Conservation (phyloP, 2,329 filamentous ascomycete species). For the Colletotrichum theobromicola region DNA sequence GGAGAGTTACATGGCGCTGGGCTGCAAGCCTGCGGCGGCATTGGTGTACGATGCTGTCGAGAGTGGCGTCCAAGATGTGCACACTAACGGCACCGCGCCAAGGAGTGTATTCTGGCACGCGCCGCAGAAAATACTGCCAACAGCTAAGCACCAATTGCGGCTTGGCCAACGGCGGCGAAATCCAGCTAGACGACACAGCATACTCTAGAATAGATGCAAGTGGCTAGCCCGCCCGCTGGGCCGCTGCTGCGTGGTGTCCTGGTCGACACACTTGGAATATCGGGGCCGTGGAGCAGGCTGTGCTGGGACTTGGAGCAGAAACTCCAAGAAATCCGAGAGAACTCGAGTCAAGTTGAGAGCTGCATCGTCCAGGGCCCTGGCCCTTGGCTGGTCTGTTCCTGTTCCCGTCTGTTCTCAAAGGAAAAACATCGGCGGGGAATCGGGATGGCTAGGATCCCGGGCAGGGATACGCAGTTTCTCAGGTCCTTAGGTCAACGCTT, state of each 20-base stretch:
- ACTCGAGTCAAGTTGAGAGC: constrained; percentile 12
- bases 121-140: background rate
- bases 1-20: background rate
- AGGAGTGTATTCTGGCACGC: background rate
- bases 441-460: background rate
- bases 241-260: background rate
- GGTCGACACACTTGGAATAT: constrained; percentile 11
- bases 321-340: background rate
- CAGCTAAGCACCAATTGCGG: background rate
- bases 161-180: background rate
- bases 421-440: constrained; percentile 11
- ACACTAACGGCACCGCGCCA: background rate
- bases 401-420: constrained; percentile 8
- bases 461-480: background rate
- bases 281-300: constrained; percentile 11
- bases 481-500: background rate
- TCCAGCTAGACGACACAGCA: background rate
- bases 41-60: background rate
- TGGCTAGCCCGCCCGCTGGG: background rate
- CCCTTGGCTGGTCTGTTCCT: constrained; percentile 1
- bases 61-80: background rate
- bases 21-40: background rate
- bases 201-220: background rate
- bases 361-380: background rate
- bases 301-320: constrained; percentile 3